phyloP scores from a whole-genome alignment of 176 grass and related monocot species.

The Zea luxurians region DNA sequence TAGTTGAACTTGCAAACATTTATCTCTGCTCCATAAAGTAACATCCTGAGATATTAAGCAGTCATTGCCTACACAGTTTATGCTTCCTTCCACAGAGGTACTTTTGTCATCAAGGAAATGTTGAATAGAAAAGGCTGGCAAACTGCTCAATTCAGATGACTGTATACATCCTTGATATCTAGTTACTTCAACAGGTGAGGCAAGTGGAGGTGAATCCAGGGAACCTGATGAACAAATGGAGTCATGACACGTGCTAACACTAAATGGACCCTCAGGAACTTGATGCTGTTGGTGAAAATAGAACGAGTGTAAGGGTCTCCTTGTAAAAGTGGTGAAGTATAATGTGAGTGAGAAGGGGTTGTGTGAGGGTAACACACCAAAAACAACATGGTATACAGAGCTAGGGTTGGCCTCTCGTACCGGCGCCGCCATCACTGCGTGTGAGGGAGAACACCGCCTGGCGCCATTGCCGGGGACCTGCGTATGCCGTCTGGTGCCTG shows the following conservation, averaged over 20 bases:
- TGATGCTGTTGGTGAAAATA: too few relatives aligned
- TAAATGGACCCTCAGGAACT: conserved; percentile 39
- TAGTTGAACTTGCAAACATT: conserved; percentile 33
- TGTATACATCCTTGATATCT: conserved; percentile 16
- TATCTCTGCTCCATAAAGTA: conserved; percentile 36
- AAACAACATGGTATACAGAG: too few relatives aligned
- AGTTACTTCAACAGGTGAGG: conserved; percentile 28
- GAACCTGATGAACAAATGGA: conserved; percentile 39
- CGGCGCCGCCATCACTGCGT: too few relatives aligned
- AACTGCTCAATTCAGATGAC: conserved; percentile 41
- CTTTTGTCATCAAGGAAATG: conserved; percentile 27
- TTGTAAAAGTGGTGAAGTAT: too few relatives aligned
- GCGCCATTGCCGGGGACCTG: too few relatives aligned
- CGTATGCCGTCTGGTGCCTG: too few relatives aligned
- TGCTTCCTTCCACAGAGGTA: conserved; percentile 30
- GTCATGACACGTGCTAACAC: conserved; percentile 37
- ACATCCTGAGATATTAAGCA: conserved; percentile 5
- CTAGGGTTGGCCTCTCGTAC: too few relatives aligned
- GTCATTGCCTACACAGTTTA: conserved; percentile 22
- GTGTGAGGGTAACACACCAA: too few relatives aligned
- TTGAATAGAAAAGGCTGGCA: conserved; percentile 30
- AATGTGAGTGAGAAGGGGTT: too few relatives aligned
- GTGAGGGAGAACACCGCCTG: too few relatives aligned
- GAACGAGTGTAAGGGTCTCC: too few relatives aligned
- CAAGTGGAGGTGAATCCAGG: conserved; percentile 25